Conservation (phyloP, 768 basidiomycete species). For the Pleurotus salmoneostramineus region DNA sequence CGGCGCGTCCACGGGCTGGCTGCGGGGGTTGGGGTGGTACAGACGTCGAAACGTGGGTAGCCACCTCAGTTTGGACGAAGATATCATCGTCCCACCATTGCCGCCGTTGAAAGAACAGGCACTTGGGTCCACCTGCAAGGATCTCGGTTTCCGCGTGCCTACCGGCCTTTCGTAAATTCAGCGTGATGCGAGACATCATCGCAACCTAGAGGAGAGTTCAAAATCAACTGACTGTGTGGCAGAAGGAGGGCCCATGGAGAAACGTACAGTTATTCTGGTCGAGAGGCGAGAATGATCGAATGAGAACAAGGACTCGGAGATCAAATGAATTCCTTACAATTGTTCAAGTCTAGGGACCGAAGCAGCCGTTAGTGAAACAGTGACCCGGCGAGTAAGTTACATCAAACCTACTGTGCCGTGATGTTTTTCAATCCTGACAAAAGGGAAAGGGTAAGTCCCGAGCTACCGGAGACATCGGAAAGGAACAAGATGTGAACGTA, state of each 20-base stretch:
- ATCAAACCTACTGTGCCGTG: conserved; percentile 37
- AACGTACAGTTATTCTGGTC: conserved; percentile 18
- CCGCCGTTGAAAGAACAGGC: not conserved
- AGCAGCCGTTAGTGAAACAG: not conserved
- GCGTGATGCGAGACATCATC: conserved; percentile 69
- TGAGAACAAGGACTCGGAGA: conserved; percentile 6
- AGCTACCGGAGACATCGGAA: not conserved
- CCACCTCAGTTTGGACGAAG: not conserved
- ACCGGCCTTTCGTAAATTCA: conserved; percentile 47
- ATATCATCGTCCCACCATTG: not conserved
- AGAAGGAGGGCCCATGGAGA: not conserved
- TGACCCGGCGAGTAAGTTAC: conserved; percentile 9
- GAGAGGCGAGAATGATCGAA: not conserved
- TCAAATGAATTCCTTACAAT: conserved; percentile 23
- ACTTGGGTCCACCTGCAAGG: not conserved
- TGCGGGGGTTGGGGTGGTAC: not conserved
- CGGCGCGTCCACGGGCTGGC: not conserved
- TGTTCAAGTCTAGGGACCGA: conserved; percentile 28
- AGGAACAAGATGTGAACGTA: not conserved
- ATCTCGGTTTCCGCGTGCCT: not conserved
- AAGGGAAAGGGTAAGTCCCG: not conserved
- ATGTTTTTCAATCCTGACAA: conserved; percentile 37
- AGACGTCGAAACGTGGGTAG: not conserved
- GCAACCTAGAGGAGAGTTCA: conserved; percentile 33
- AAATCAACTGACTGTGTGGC: not conserved